Conservation (phyloP, 768 basidiomycete species). For the Lactarius trivialis region DNA sequence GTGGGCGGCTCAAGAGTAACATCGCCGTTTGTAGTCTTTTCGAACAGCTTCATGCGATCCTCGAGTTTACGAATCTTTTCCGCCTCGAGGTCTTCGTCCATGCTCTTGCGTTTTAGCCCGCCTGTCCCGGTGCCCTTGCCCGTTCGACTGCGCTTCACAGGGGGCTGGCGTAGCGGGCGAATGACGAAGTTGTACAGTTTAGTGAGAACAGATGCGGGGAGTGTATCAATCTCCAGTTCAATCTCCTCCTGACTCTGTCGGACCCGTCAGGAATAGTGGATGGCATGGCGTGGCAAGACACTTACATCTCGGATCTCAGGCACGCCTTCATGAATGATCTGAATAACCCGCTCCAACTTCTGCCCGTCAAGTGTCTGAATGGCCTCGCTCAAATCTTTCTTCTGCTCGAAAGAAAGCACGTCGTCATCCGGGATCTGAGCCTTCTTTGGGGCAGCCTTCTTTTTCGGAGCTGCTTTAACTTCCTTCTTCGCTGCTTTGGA, state of each 20-base stretch:
- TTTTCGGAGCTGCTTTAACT: slow-evolving; percentile 34
- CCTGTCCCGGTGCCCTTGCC: slow-evolving; percentile 85
- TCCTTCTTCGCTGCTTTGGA: slow-evolving; percentile 52
- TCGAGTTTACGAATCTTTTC: slow-evolving; percentile 92
- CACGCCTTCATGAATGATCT: slow-evolving; percentile 91
- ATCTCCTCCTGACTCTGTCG: slow-evolving; percentile 91
- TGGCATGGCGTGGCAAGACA: slow-evolving; percentile 23
- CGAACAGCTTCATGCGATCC: slow-evolving; percentile 79
- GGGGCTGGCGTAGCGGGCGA: slow-evolving; percentile 56
- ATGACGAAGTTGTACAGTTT: slow-evolving; percentile 96
- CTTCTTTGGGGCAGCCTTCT: slow-evolving; percentile 63
- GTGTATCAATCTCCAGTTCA: slow-evolving; percentile 92
- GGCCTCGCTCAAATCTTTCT: slow-evolving; percentile 96
- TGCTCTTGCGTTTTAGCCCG: slow-evolving; percentile 87
- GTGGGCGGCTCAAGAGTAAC: slow-evolving; percentile 33
- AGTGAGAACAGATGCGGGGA: slow-evolving; percentile 80
- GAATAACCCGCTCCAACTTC: slow-evolving; percentile 84
- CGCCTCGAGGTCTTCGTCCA: slow-evolving; percentile 95
- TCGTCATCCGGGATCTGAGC: slow-evolving; percentile 62
- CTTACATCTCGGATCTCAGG: slow-evolving; percentile 91
- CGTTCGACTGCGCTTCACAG: slow-evolving; percentile 53
- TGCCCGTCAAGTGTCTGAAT: slow-evolving; percentile 79
- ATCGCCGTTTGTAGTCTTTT: slow-evolving; percentile 39
- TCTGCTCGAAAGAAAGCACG: slow-evolving; percentile 88
- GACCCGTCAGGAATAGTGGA: slow-evolving; percentile 19